Evolutionary conservation across 106 monocot genomes (phyloP).

Genomic region (Acanthochlamys bracteata): DNA sequence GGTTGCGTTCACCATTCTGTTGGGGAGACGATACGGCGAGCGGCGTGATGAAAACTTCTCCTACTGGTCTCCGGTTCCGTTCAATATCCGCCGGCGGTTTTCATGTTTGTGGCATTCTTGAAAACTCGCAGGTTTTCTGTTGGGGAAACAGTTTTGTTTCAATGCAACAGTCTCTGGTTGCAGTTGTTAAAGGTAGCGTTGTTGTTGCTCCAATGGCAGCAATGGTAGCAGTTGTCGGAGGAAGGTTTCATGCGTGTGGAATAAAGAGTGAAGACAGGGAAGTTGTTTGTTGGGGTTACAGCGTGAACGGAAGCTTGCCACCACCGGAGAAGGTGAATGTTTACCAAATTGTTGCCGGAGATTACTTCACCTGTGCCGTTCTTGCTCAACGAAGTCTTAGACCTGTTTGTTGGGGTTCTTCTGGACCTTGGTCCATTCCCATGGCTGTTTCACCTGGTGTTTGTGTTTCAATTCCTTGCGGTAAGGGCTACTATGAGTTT

Average conservation of each 20-base stretch:
- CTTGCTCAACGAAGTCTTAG: conserved; percentile 36
- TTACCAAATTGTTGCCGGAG: conserved; percentile 65
- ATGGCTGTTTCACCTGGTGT: conserved; percentile 91
- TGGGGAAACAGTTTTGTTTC: conserved; percentile 73
- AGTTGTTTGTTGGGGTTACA: conserved; percentile 87
- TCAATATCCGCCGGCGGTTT: conserved; percentile 82
- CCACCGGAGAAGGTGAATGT: conserved; percentile 45
- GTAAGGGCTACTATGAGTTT: conserved; percentile 71
- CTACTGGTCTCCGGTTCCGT: conserved; percentile 35
- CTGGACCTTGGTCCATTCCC: conserved; percentile 69
- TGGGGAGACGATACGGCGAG: conserved; percentile 95
- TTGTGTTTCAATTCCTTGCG: conserved; percentile 51
- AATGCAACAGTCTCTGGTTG: conserved; percentile 20
- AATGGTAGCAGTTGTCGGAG: conserved; percentile 75
- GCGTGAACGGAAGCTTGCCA: conserved; percentile 43
- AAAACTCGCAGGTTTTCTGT: conserved; percentile 53
- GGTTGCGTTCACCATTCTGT: conserved; percentile 47
- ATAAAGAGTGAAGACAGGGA: conserved; percentile 45
- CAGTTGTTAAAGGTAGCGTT: conserved; percentile 17
- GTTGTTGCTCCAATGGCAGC: conserved; percentile 51
- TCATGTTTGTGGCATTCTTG: conserved; percentile 79
- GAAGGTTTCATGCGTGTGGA: conserved; percentile 88
- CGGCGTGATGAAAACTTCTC: conserved; percentile 37
- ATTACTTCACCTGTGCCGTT: conserved; percentile 93
- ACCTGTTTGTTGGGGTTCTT: conserved; percentile 81